A percentile compares a stretch with the other conserved stretches of the same genome.
These are phyloP conservation scores for Panaeolus papilionaceus DNA, from an alignment of 768 basidiomycete species.

Conservation along the genomic window DNA sequence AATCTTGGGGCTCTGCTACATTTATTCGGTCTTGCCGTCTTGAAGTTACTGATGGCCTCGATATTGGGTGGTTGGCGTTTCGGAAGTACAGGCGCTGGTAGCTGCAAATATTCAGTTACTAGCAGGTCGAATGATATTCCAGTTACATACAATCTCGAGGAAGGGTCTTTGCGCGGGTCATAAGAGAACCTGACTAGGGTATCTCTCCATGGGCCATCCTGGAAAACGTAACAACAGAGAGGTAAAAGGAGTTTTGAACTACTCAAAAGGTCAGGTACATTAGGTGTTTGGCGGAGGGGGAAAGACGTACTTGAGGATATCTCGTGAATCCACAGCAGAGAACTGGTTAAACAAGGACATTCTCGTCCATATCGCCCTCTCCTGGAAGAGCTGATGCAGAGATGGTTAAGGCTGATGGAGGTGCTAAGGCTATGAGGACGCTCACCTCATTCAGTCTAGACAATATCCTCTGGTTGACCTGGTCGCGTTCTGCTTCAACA, in stretches of 20 bases:
- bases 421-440: background rate
- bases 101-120: conserved; percentile 45
- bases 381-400: conserved; percentile 62
- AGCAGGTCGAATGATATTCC: background rate
- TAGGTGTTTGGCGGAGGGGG: background rate
- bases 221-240: conserved; percentile 84
- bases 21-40: conserved; percentile 65
- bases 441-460: conserved; percentile 60
- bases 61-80: conserved; percentile 82
- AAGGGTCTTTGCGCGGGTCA: conserved; percentile 80
- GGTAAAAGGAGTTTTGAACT: conserved; percentile 87
- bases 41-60: conserved; percentile 75
- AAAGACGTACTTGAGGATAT: conserved; percentile 74
- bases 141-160: conserved; percentile 74
- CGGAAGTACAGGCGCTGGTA: conserved; percentile 94
- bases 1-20: conserved; percentile 42
- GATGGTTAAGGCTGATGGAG: background rate
- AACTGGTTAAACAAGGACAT: conserved; percentile 86
- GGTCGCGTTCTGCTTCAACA: conserved; percentile 64
- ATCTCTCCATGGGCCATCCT: conserved; percentile 95
- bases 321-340: conserved; percentile 64
- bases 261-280: conserved; percentile 1
- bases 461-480: conserved; percentile 61
- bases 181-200: conserved; percentile 86
- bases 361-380: conserved; percentile 92